Evolutionary conservation across 371 early-diverging fungal species (phyloP), one percentile per base, ranked within the genome.

Genomic region (Cladochytrium tenue): DNA sequence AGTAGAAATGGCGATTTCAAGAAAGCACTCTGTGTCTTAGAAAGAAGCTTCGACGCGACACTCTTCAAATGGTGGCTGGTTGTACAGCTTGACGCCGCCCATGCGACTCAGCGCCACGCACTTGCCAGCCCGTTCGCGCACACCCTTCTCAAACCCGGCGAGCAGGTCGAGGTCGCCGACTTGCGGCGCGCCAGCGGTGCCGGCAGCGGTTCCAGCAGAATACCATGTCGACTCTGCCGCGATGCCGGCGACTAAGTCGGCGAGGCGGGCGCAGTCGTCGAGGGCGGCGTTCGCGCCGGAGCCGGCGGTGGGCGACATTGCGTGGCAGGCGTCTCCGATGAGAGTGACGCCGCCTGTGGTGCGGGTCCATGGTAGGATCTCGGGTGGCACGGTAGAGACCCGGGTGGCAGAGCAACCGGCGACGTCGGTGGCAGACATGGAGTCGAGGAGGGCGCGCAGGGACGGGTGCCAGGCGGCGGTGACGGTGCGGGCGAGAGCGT

Each of bases 301-400:
- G 32, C 82, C 82, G 31, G 77, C 75, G 30, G 30, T 25, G 28
- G 82, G 82, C 7, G 80, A 76, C 81, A 81, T 83, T 25, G 76
- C 63, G 58, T 83, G 83, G 23, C 80, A 79, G 26, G 83, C 81
- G 62, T 83, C 83, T 51, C 83, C 83, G 33, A 83, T 30, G 15
- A 83, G 59, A 7, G 78, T 79, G 50, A 76, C 51, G 69, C 55
- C 55, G 43, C 13, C 13, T 7, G 20, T 20, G 43, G 43, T 43
- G 43, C 43, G 43, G n/a, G n/a, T n/a, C 43, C 43, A 26, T 67
- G 66, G 30, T 63, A 66, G 51, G 69, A 26, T 30, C 4, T 3
- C 35, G 26, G 62, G 52, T 25, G 31, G 27, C 28, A 53, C 31
- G 51, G 62, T 28, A 5, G 53, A 20, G 52, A 25, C 13, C 13